Evolutionary conservation across 139 green algal species (phyloP).

Genomic region (Chlorella vulgaris): DNA sequence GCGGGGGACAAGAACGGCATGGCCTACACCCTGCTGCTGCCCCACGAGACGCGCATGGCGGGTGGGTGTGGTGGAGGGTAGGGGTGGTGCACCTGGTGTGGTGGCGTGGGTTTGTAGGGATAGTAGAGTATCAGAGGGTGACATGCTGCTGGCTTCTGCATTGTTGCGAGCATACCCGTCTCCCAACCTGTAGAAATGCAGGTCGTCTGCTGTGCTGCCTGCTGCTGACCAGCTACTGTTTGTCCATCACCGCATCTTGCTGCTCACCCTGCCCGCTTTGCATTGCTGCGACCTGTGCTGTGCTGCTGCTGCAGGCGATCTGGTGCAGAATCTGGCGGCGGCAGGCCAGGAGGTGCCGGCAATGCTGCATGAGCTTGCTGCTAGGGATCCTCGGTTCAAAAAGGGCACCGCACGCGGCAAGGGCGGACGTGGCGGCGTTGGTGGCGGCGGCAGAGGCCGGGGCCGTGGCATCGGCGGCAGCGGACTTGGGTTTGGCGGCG

Average conservation of each 20-base stretch:
- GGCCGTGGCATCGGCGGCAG: conserved; percentile 55
- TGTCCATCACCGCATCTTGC: too few relatives aligned
- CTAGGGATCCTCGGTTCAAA: conserved; percentile 51
- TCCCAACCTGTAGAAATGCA: too few relatives aligned
- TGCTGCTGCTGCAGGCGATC: conserved; percentile 47
- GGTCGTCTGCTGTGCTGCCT: too few relatives aligned
- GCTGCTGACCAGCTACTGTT: too few relatives aligned
- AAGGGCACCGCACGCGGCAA: conserved; percentile 25
- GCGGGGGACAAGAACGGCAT: conserved; percentile 92
- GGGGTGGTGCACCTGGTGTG: too few relatives aligned
- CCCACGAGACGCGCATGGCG: conserved; percentile 58
- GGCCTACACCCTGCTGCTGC: conserved; percentile 84
- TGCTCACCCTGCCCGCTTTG: too few relatives aligned
- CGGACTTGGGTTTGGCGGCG: conserved; percentile 73
- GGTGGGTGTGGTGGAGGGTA: too few relatives aligned
- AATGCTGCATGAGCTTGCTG: conserved; percentile 71
- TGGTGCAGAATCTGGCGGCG: conserved; percentile 72
- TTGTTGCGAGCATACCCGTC: neutral
- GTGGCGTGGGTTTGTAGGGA: too few relatives aligned
- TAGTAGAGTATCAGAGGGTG: too few relatives aligned
- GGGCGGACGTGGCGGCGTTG: conserved; percentile 27
- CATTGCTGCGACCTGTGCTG: too few relatives aligned
- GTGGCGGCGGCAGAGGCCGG: conserved; percentile 15
- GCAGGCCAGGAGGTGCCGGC: conserved; percentile 79
- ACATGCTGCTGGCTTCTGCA: neutral